These are phyloP conservation scores for Fraxinus angustifolia DNA, from an alignment of 305 asterid species.

Conservation along the genomic window DNA sequence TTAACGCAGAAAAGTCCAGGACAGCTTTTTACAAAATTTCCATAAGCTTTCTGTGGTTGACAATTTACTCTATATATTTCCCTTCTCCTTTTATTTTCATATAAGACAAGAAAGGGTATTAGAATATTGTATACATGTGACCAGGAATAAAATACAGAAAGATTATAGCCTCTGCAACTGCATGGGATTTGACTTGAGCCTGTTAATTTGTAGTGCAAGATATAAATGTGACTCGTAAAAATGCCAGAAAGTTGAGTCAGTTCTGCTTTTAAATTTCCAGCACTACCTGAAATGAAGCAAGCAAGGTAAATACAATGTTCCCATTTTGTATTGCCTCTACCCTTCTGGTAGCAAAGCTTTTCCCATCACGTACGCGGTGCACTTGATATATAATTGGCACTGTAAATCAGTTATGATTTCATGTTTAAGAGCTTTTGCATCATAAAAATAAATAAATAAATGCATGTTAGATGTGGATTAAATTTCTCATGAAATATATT, in stretches of 20 bases:
- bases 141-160: constrained; percentile 7
- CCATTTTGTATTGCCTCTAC: constrained; percentile 97
- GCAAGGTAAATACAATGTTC: constrained; percentile 59
- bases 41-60: constrained; percentile 6
- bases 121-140: background rate
- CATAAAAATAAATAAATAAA: background rate
- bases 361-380: constrained; percentile 88
- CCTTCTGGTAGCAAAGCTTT: constrained; percentile 91
- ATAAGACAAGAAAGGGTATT: background rate
- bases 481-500: background rate
- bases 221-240: background rate
- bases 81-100: background rate
- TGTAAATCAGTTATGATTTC: constrained; percentile 31
- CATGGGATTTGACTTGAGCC: background rate
- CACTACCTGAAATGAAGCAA: constrained; percentile 94
- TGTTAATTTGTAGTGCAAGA: background rate
- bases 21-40: background rate
- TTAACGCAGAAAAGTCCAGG: background rate
- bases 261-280: constrained; percentile 10
- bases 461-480: background rate
- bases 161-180: background rate
- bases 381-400: constrained; percentile 94
- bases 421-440: constrained; percentile 5
- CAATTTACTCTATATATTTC: background rate
- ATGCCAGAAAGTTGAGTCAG: constrained; percentile 17